Percentiles rank a stretch among this genome's conserved stretches.
Conservation (phyloP, 176 grass and related monocot species). For the Ampelocalamus luodianensis region DNA sequence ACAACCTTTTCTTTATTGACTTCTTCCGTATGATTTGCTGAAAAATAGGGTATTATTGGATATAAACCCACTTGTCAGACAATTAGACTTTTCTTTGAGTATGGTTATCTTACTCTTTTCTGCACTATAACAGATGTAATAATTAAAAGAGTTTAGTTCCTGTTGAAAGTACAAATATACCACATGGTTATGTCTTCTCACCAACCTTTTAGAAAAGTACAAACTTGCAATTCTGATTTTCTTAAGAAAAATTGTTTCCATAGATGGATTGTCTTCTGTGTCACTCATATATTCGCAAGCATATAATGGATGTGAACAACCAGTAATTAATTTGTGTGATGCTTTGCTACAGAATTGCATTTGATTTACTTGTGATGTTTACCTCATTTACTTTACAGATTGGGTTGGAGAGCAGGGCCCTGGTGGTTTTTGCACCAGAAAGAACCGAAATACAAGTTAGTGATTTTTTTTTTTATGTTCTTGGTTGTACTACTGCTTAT, state of each 20-base stretch:
- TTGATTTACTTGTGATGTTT: conserved; percentile 4
- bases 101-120: not conserved
- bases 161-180: not conserved
- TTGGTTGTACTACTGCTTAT: not conserved
- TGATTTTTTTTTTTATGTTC: not conserved
- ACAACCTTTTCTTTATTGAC: conserved; percentile 18
- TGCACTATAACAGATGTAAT: not conserved
- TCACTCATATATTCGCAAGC: not conserved
- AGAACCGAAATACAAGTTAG: conserved; percentile 51
- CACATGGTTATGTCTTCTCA: not conserved
- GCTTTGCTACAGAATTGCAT: conserved; percentile 1
- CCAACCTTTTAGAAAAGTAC: not conserved
- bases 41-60: not conserved
- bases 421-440: conserved; percentile 80
- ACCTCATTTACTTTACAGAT: conserved; percentile 47
- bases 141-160: not conserved
- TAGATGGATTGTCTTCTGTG: conserved; percentile 1
- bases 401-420: conserved; percentile 67
- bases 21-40: conserved; percentile 1
- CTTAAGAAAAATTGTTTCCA: not conserved
- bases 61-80: not conserved
- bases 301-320: not conserved
- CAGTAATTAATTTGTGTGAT: not conserved
- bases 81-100: conserved; percentile 19
- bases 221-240: not conserved